These are phyloP conservation scores for Mimosa bimucronata DNA, from an alignment of 306 rosid species.

Conservation along the genomic window DNA sequence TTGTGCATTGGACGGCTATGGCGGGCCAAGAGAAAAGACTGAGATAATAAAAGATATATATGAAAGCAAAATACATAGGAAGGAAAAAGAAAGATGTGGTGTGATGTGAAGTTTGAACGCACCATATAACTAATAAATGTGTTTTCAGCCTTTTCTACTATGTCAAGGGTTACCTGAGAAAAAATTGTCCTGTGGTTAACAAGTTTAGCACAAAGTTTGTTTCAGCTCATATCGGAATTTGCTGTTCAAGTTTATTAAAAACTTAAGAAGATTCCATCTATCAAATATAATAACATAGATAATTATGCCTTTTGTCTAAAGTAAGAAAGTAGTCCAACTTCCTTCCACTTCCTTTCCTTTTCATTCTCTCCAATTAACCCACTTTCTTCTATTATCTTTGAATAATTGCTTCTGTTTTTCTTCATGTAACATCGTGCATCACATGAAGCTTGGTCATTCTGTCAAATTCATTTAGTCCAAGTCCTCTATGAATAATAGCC, in stretches of 20 bases:
- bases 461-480: not conserved
- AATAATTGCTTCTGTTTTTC: not conserved
- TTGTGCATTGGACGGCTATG: constrained; percentile 3
- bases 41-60: not conserved
- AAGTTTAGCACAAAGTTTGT: not conserved
- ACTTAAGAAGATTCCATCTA: not conserved
- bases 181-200: not conserved
- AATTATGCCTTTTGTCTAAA: not conserved
- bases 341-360: not conserved
- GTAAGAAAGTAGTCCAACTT: not conserved
- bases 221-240: not conserved
- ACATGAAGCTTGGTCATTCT: not conserved
- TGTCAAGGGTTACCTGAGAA: not conserved
- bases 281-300: not conserved
- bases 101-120: constrained; percentile 9
- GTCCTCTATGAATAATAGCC: not conserved
- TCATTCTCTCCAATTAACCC: not conserved
- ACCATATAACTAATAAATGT: not conserved
- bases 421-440: not conserved
- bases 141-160: not conserved
- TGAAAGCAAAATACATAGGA: not conserved
- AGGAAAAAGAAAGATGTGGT: not conserved
- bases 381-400: not conserved
- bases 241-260: not conserved
- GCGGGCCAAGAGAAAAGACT: not conserved